Conservation (phyloP, 2,329 filamentous ascomycete genomes). For the Pseudocercospora macadamiae region DNA sequence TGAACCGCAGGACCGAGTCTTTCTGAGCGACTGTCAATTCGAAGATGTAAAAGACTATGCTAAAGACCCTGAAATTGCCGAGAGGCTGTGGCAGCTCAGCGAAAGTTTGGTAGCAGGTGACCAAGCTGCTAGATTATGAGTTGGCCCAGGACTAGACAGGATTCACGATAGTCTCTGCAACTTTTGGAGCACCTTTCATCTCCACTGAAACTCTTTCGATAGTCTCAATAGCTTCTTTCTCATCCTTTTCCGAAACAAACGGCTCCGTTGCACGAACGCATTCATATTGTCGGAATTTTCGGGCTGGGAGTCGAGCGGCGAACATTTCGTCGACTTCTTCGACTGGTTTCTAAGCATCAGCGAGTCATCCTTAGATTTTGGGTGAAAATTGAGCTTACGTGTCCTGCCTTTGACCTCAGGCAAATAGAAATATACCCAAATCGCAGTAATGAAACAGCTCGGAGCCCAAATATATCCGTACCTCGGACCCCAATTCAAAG, state of each 20-base stretch:
- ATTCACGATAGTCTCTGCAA: background rate
- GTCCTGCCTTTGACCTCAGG: constrained; percentile 55
- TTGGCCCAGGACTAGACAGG: background rate
- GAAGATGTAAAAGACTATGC: constrained; percentile 39
- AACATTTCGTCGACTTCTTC: constrained; percentile 62
- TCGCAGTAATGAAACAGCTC: constrained; percentile 37
- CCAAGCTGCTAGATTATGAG: background rate
- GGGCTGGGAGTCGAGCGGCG: constrained; percentile 45
- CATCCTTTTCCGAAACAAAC: constrained; percentile 2
- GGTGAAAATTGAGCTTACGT: no score
- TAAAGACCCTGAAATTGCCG: constrained; percentile 41
- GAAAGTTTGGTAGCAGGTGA: constrained; percentile 29
- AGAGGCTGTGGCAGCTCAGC: constrained; percentile 44
- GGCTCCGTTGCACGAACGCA: constrained; percentile 25
- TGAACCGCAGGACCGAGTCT: constrained; percentile 28
- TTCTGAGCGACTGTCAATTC: constrained; percentile 41
- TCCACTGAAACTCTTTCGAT: background rate
- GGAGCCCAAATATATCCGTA: constrained; percentile 62
- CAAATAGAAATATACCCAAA: constrained; percentile 52
- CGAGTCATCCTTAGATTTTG: no score
- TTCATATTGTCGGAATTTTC: constrained; percentile 48
- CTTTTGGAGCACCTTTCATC: background rate
- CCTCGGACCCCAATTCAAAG: constrained; percentile 60
- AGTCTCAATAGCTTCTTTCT: background rate
- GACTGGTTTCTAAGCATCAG: no score